Conservation (phyloP, 2,329 filamentous ascomycete species). For the Xylariaceae sp. region DNA sequence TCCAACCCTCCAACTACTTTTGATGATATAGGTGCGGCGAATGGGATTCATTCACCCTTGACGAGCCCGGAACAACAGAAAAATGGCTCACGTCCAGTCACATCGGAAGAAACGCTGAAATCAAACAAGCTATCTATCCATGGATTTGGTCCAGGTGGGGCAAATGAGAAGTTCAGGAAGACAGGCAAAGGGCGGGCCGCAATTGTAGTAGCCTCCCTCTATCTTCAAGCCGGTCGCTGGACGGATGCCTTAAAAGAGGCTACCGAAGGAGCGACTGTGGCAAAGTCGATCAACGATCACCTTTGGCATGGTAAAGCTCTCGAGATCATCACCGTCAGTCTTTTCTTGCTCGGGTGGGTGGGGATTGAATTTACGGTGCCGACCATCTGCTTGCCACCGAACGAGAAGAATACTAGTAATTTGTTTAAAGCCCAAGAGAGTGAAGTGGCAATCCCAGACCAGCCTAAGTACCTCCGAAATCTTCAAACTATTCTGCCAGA, state of each 20-base stretch:
- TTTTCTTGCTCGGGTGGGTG: slow-evolving; percentile 80
- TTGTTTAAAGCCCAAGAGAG: slow-evolving; percentile 31
- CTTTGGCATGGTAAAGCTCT: slow-evolving; percentile 97
- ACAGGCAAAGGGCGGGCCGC: slow-evolving; percentile 76
- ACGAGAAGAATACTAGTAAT: slow-evolving; percentile 42
- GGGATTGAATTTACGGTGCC: slow-evolving; percentile 79
- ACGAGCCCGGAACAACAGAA: slow-evolving; percentile 40
- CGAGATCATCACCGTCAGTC: slow-evolving; percentile 77
- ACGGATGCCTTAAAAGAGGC: slow-evolving; percentile 81
- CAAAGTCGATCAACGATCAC: slow-evolving; percentile 80
- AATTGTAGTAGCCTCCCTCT: slow-evolving; percentile 78
- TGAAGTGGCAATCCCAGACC: slow-evolving; percentile 40
- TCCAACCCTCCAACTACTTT: slow-evolving; percentile 47
- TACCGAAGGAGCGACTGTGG: slow-evolving; percentile 71
- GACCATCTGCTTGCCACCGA: slow-evolving; percentile 48
- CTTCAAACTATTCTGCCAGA: slow-evolving; percentile 64
- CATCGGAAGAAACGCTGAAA: slow-evolving; percentile 41
- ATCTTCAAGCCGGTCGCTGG: slow-evolving; percentile 87
- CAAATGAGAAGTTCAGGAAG: slow-evolving; percentile 72
- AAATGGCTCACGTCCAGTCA: slow-evolving; percentile 33
- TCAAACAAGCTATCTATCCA: slow-evolving; percentile 60
- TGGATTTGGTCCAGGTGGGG: slow-evolving; percentile 67
- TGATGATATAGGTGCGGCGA: slow-evolving; percentile 40
- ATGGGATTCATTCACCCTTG: slow-evolving; percentile 31
- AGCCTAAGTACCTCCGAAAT: slow-evolving; percentile 51